A percentile compares a stretch with the other conserved stretches of the same genome.
Evolutionary conservation across 352 stramenopile species (phyloP).

Genomic region (Thraustochytrium sp.): DNA sequence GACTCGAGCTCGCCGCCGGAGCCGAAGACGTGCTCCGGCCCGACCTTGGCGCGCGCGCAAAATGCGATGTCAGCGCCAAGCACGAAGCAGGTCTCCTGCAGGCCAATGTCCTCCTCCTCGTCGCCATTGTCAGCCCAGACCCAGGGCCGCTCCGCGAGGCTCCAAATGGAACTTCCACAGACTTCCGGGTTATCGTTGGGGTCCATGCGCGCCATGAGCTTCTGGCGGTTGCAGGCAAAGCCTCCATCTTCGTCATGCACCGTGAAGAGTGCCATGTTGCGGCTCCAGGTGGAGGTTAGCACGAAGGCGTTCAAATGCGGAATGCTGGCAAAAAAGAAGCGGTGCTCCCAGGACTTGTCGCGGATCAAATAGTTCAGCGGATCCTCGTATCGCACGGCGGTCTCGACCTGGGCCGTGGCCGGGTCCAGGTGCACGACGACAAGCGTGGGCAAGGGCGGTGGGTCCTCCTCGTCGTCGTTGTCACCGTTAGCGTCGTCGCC

Average conservation of each 20-base stretch:
- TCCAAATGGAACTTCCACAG: conserved; percentile 6
- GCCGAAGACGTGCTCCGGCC: conserved; percentile 2
- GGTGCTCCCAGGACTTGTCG: conserved; percentile 34
- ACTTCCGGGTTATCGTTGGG: neutral
- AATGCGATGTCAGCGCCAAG: neutral
- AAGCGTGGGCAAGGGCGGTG: neutral
- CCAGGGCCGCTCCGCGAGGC: conserved; percentile 12
- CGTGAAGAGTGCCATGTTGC: conserved; percentile 16
- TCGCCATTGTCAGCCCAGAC: neutral
- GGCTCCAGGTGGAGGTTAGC: conserved; percentile 9
- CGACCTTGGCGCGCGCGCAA: neutral
- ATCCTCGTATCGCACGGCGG: neutral
- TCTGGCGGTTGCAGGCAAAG: neutral
- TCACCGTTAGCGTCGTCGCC: neutral
- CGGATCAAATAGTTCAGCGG: neutral
- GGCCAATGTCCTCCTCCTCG: neutral
- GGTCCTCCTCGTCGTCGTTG: neutral
- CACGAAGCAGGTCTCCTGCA: conserved; percentile 19
- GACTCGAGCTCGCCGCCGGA: conserved; percentile 5
- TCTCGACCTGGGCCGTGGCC: neutral
- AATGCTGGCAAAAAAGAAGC: conserved; percentile 1
- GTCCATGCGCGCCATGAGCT: neutral
- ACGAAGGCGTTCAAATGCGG: conserved; percentile 6
- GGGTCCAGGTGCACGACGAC: neutral
- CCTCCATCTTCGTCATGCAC: neutral